Base-by-base conservation (phyloP, 1,139 yeast species). In the Blastobotrys apis region DNA sequence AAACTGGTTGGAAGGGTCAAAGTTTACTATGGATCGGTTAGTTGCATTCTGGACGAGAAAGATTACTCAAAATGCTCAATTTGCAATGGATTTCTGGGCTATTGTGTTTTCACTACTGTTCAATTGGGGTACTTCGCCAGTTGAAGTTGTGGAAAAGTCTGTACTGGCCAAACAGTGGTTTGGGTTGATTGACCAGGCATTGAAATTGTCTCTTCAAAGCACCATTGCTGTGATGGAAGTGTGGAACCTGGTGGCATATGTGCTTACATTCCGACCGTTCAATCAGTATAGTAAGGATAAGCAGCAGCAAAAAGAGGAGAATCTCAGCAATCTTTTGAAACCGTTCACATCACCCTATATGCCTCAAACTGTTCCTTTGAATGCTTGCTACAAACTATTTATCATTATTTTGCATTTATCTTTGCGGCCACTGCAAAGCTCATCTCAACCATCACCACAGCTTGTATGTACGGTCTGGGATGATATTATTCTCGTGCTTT, bases 311-410 rank as follows among this genome's bases (percentile, higher is more conserved):
- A 19, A n/a, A 30, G 15, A 15, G 20, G 9, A 45, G 41, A 19
- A 40, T 49, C 12, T 36, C 36, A 23, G 48, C 48, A 34, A 43
- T 36, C 53, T 57, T 0, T 47, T 53, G 35, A 44, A 43, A 19
- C 42, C 52, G 5, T 31, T 51, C n/a, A 44, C 45, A 23, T 10
- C 32, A 12, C 27, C n/a, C n/a, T n/a, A n/a, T n/a, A n/a, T n/a
- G n/a, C n/a, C n/a, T n/a, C n/a, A n/a, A n/a, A n/a, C n/a, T n/a
- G n/a, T n/a, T n/a, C n/a, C n/a, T n/a, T n/a, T n/a, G n/a, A n/a
- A n/a, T n/a, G n/a, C n/a, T n/a, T n/a, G n/a, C n/a, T 5, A 29
- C 16, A 29, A 12, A 15, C 32, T 35, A 17, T 6, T 29, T 29
- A 13, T 29, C 8, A 29, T 29, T 13, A 12, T 29, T 6, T 29